These are phyloP conservation scores for Fusarium sp. DNA, from an alignment of 2,329 filamentous ascomycete genomes.

Conservation along the genomic window DNA sequence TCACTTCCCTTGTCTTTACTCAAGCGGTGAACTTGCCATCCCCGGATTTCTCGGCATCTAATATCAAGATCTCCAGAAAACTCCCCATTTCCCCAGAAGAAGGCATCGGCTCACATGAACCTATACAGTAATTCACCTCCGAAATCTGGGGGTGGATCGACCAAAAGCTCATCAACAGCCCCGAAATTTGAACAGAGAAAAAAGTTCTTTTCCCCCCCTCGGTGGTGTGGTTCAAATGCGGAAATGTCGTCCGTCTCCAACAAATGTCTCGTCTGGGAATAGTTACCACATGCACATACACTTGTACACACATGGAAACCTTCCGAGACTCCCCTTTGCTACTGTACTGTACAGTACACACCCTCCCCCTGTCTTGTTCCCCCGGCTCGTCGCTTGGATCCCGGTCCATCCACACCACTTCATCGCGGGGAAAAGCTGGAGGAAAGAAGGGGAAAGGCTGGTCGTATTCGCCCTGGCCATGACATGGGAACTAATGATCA, in stretches of 20 bases:
- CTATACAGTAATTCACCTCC: neutral
- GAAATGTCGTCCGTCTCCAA: constrained; percentile 29
- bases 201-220: constrained; percentile 27
- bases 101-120: neutral
- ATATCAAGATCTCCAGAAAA: neutral
- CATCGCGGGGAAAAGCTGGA: constrained; percentile 5
- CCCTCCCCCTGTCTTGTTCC: constrained; percentile 23
- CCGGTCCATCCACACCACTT: constrained; percentile 18
- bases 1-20: neutral
- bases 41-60: constrained; percentile 5
- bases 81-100: neutral
- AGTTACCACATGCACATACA: neutral
- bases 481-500: neutral
- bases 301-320: neutral
- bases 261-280: neutral
- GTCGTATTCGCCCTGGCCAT: constrained; percentile 16
- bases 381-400: constrained; percentile 39
- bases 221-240: constrained; percentile 41
- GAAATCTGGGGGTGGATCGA: constrained; percentile 25
- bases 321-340: neutral
- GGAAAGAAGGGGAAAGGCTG: constrained; percentile 21
- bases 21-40: neutral
- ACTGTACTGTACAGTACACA: neutral
- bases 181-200: neutral
- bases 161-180: neutral